phyloP scores from a whole-genome alignment of 1,139 yeast species.

The Candida sp. region DNA sequence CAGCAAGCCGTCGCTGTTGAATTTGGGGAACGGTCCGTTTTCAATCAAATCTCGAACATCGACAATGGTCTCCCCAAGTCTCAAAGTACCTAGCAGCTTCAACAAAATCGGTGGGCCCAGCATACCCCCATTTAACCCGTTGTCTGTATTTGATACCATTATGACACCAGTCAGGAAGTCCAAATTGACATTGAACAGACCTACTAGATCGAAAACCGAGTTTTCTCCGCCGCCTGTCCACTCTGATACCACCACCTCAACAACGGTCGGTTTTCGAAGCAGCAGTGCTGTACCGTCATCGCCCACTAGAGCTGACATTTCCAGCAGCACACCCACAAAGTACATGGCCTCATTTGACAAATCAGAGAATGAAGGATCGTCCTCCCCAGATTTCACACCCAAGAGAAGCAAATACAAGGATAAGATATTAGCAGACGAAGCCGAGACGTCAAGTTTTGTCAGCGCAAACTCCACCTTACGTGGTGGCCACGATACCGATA shows the following conservation, averaged over 20 bases:
- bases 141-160: slow-evolving; percentile 6
- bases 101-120: too few species aligned
- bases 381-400: slow-evolving; percentile 34
- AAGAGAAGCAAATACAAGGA: slow-evolving; percentile 11
- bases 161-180: slow-evolving; percentile 14
- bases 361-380: slow-evolving; percentile 17
- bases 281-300: slow-evolving; percentile 6
- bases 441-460: slow-evolving; percentile 19
- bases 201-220: slow-evolving; percentile 2
- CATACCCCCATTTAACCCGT: neutral
- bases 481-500: slow-evolving; percentile 2
- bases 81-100: neutral
- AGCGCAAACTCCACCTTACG: slow-evolving; percentile 37
- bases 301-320: slow-evolving; percentile 8
- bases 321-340: slow-evolving; percentile 19
- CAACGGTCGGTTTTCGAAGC: neutral
- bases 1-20: neutral
- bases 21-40: neutral
- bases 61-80: neutral
- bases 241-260: neutral
- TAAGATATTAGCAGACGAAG: neutral
- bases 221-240: neutral
- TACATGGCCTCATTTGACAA: slow-evolving; percentile 30
- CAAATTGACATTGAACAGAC: slow-evolving; percentile 3
- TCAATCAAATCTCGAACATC: neutral